Percentiles rank a stretch among this genome's conserved stretches.
phyloP scores from a whole-genome alignment of 192 early-diverging fungal genomes.

The Funneliformis mosseae region DNA sequence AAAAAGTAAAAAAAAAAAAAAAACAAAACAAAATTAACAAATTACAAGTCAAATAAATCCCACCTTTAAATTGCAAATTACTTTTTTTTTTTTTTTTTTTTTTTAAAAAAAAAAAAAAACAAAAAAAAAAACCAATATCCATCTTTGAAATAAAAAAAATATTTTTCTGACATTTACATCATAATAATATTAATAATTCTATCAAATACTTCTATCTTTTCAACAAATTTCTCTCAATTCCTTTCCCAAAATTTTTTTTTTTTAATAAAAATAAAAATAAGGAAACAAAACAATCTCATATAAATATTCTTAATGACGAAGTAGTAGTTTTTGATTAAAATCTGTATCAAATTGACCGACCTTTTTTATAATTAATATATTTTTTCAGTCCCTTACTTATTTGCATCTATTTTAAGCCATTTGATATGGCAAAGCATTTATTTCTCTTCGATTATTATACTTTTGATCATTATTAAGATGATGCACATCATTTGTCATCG shows the following conservation, averaged over 20 bases:
- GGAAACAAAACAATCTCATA: neutral
- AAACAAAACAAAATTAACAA: neutral
- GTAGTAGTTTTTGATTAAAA: neutral
- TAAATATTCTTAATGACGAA: neutral
- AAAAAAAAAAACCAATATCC: neutral
- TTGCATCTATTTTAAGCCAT: neutral
- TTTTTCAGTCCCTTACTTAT: neutral
- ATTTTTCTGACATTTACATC: no score
- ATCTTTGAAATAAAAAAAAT: no score
- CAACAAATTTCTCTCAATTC: neutral
- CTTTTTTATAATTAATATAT: constrained; percentile 4
- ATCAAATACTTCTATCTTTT: neutral
- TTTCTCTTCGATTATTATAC: constrained; percentile 19
- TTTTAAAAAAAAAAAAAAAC: no score
- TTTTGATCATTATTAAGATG: neutral
- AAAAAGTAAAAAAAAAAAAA: neutral
- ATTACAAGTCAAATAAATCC: neutral
- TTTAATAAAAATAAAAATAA: neutral
- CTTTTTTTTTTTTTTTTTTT: no score
- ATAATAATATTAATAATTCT: neutral
- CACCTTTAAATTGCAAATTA: no score
- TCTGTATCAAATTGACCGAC: neutral
- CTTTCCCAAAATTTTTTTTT: neutral
- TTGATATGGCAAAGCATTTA: constrained; percentile 12
- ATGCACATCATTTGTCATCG: neutral